Evolutionary conservation across 768 basidiomycete genomes (phyloP), one percentile per base, ranked within the genome.

Genomic region (Kondoa subrosea): DNA sequence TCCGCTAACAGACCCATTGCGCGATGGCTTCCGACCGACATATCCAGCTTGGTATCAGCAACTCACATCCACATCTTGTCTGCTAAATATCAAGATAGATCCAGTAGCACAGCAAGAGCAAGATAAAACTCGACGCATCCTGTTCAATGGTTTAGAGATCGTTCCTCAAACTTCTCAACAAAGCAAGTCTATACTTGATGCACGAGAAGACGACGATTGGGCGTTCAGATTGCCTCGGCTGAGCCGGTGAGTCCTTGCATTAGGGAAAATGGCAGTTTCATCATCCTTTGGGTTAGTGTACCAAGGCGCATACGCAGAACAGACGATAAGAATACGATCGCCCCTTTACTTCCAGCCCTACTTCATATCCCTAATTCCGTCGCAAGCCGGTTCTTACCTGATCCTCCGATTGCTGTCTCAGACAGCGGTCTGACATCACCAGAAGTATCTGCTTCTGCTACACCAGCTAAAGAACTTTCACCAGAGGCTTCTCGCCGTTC

Each of bases 1-100:
- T 33, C 85, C 87, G 1, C 82, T 92, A 34, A 79, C 82, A 61
- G 89, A 93, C 76, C 91, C 91, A 12, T 78, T 93, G 69, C 87
- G 86, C 29, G 86, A 85, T 17, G 83, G 85, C 77, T 81, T 79
- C 71, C 2, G 73, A 72, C 75, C 72, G 1, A 60, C 72, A 17
- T 71, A 73, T 70, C 88, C 91, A 4, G 78, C 78, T 58, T 93
- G 92, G 91, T 78, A 88, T 66, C 73, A 81, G 26, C 82, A 84
- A 62, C 76, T 89, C 67, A 82, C 85, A n/a, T 34, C 58, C 34
- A 8, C 40, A 8, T 50, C 40, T 27, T 34, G 1, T 56, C 56
- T 2, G 40, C 63, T 50, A 21, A 50, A 21, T 50, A 21, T 50
- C 40, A 50, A 50, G 40, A 50, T 50, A 50, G 40, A 50, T 8